Evolutionary conservation across 164 flowering plant genomes (phyloP), one percentile per base, ranked within the genome.

Genomic region (Kingdonia uniflora): DNA sequence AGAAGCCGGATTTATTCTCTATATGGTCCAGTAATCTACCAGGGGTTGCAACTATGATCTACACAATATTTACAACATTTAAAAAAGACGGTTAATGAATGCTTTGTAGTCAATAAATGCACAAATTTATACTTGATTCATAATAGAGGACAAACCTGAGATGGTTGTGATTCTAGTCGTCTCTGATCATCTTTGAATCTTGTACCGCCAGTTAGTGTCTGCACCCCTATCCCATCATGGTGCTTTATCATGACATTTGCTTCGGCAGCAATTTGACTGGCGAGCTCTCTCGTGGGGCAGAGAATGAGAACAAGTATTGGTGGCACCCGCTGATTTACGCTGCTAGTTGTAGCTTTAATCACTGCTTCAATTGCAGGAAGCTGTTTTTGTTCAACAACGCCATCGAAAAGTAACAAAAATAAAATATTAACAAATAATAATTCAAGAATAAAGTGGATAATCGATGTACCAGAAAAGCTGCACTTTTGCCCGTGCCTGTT

Each of bases 341-440:
- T 67, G 48, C 62, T 59, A 60, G 54, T 56, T 35, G 64, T 56
- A 48, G 94, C 84, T 68, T 77, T 83, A 61, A 85, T 44, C 76
- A 79, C 99, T 87, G 96, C 63, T 89, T 94, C 99, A 81, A 89
- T 89, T 60, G 96, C 97, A 76, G 97, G 97, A 80, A 94, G 77
- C 99, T 94, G 92, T 72, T 79, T 71, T 64, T 65, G 61, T 75
- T 83, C 73, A 77, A 65, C 59, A 74, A 60, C 19, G 61, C 26
- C 22, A 64, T 47, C 54, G 59, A 51, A 63, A 58, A n/a, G n/a
- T 39, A 51, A 49, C 22, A 58, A 11, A 60, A n/a, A 24, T 10
- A 23, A 57, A 62, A 57, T 46, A 29, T 54, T 52, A 47, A 25
- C 44, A 49, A 33, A 53, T 8, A 54, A 52, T 6, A 25, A 25